A percentile compares a stretch with the other conserved stretches of the same genome.
Evolutionary conservation across 495 filamentous ascomycete genomes (phyloP).

Genomic region (Apiosordaria backusii): DNA sequence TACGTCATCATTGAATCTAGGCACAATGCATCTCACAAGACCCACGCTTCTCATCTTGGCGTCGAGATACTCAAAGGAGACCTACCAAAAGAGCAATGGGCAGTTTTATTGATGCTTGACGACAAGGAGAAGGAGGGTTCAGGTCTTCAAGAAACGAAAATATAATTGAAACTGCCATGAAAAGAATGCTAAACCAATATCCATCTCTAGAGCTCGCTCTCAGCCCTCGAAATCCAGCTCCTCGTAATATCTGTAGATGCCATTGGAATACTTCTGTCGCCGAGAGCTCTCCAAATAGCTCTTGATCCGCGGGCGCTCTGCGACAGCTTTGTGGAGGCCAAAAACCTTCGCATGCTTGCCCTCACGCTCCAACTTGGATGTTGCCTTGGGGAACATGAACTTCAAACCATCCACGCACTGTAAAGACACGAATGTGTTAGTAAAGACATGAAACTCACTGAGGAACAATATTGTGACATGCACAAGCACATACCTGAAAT

Average conservation of each 20-base stretch:
- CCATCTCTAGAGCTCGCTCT: no score
- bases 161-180: neutral
- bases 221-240: conserved; percentile 51
- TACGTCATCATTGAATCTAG: neutral
- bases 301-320: conserved; percentile 51
- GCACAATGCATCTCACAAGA: neutral
- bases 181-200: neutral
- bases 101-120: neutral
- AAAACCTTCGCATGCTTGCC: conserved; percentile 52
- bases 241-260: conserved; percentile 60
- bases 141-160: no score
- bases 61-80: neutral
- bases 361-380: conserved; percentile 41
- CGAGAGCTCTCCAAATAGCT: conserved; percentile 58
- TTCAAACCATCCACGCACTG: conserved; percentile 49
- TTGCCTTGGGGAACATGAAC: conserved; percentile 62
- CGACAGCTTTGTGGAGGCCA: conserved; percentile 53
- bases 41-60: neutral
- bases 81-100: neutral
- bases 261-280: conserved; percentile 49
- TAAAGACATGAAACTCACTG: neutral
- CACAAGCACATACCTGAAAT: conserved; percentile 52
- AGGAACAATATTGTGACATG: neutral
- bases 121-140: no score
- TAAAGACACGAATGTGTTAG: neutral